phyloP scores from a whole-genome alignment of 805 yeast genomes.

The Debaryomyces hansenii region DNA sequence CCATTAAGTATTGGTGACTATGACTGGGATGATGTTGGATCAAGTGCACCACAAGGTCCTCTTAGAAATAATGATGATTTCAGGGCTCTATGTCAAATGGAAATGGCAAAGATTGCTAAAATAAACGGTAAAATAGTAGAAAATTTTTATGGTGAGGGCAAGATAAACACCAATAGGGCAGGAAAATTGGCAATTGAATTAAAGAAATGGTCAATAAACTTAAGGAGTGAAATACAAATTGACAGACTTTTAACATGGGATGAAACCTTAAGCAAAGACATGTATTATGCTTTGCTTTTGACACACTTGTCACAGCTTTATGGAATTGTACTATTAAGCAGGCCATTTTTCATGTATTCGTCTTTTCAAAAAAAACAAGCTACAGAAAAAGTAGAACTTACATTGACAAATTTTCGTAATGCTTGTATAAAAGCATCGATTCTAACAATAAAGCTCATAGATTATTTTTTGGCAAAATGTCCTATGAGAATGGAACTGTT shows the following conservation, averaged over 20 bases:
- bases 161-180: slow-evolving; percentile 28
- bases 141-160: slow-evolving; percentile 30
- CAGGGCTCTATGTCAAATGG: slow-evolving; percentile 22
- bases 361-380: slow-evolving; percentile 17
- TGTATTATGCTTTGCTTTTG: slow-evolving; percentile 22
- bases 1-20: slow-evolving; percentile 33
- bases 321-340: slow-evolving; percentile 36
- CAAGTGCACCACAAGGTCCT: slow-evolving; percentile 9
- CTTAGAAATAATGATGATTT: slow-evolving; percentile 18
- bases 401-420: slow-evolving; percentile 26
- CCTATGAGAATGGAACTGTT: slow-evolving; percentile 38
- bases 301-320: slow-evolving; percentile 38
- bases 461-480: slow-evolving; percentile 22
- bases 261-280: slow-evolving; percentile 5
- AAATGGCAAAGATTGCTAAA: slow-evolving; percentile 24
- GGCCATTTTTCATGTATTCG: slow-evolving; percentile 41
- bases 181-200: slow-evolving; percentile 34
- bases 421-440: slow-evolving; percentile 38
- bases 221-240: slow-evolving; percentile 29
- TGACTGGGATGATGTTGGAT: slow-evolving; percentile 37
- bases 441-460: slow-evolving; percentile 31
- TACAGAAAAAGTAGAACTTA: slow-evolving; percentile 10
- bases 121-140: slow-evolving; percentile 30
- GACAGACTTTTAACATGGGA: slow-evolving; percentile 19
- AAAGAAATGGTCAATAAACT: slow-evolving; percentile 31